Base-by-base conservation (phyloP, 176 grass and related monocot genomes). In the Rhynchospora tenuis region DNA sequence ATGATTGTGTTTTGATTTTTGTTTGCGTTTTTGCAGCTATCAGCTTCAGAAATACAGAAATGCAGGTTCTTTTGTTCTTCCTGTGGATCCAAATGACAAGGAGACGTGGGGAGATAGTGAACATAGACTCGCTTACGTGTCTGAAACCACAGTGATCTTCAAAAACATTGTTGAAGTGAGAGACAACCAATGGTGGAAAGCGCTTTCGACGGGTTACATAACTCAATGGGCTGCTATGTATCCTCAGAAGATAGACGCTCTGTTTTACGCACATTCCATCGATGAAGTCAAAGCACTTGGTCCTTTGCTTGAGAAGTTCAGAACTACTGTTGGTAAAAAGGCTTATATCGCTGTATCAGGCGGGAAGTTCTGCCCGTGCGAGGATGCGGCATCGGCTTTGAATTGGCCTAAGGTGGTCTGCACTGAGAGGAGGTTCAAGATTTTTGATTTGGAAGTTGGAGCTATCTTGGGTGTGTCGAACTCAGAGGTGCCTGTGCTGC, bases 31-130 rank as follows among this genome's bases (percentile, higher is more conserved):
- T n/a, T 63, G 48, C 89, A 90, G 96, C 64, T 95, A 98, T 86
- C 93, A 95, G 83, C 86, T 98, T 47, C 96, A 98, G 64, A 98
- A 98, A 83, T 98, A 98, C 89, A 98, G 94, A 80, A 94, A 89
- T 10, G 91, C 91, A 0, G 93, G 93, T 0, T 98, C 96, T 3
- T 98, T 91, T 84, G 91, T 98, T 73, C 83, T 98, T 20, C 96
- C 96, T 6, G 96, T 98, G 5, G 89, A 98, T 81, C 59, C 91
- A 42, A 29, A 1, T 27, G 91, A 98, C 86, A 98, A 85, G 82
- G 96, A 93, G 82, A 98, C 96, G n/a, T 98, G 93, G 96, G 93
- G 92, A 0, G 96, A 98, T 88, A 95, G 91, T 59, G 93, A 98
- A 87, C 96, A 98, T 81, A 86, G 96, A 13, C 96, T 98, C 0